These are phyloP conservation scores for Mycotypha africana DNA, from an alignment of 371 early-diverging fungal genomes.

Conservation along the genomic window DNA sequence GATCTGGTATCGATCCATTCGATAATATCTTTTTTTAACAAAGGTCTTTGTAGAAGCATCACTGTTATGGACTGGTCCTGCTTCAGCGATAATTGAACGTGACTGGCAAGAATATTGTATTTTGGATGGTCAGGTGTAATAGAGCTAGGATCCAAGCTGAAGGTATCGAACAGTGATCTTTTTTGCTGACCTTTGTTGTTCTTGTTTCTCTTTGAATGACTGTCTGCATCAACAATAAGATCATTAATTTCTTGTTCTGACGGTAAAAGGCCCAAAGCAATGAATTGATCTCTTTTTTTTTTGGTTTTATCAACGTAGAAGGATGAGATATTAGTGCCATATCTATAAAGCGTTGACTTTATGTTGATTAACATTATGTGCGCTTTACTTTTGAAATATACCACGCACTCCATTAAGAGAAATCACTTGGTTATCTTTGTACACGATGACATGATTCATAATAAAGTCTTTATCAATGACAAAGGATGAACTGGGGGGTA, in stretches of 20 bases:
- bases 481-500: conserved; percentile 38
- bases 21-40: conserved; percentile 32
- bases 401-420: conserved; percentile 42
- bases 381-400: conserved; percentile 38
- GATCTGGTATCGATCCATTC: conserved; percentile 31
- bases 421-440: conserved; percentile 18
- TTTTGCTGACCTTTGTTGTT: background rate
- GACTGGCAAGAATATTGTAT: conserved; percentile 41
- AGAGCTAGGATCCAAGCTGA: conserved; percentile 20
- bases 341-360: too few species aligned
- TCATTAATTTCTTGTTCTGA: conserved; percentile 17
- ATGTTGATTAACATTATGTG: too few species aligned
- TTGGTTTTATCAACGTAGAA: too few species aligned
- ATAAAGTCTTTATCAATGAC: conserved; percentile 44
- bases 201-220: too few species aligned
- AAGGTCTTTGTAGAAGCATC: conserved; percentile 40
- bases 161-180: conserved; percentile 28
- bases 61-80: conserved; percentile 23
- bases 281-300: conserved; percentile 13
- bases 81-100: conserved; percentile 32
- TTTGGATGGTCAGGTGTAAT: conserved; percentile 29
- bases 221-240: background rate
- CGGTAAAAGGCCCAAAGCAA: conserved; percentile 23
- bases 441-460: conserved; percentile 37
- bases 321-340: too few species aligned